Percentiles rank a stretch among this genome's conserved stretches.
Conservation (phyloP, 2,329 filamentous ascomycete species). For the Sporothrix luriei region DNA sequence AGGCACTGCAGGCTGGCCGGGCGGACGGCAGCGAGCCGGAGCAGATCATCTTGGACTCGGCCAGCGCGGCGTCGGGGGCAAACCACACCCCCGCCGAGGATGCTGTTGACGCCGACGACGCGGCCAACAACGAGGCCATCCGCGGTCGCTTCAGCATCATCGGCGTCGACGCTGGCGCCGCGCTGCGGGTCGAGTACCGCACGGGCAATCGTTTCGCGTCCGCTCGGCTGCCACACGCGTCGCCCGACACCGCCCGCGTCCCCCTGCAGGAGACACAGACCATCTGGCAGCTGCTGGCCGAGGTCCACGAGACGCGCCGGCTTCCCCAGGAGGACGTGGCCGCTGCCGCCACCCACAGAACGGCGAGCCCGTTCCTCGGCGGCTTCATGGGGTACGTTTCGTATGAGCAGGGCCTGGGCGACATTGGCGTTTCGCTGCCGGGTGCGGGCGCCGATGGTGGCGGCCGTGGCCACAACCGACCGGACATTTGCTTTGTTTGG, state of each 20-base stretch:
- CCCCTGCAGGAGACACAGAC: conserved; percentile 39
- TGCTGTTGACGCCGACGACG: not conserved
- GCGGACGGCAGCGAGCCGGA: conserved; percentile 41
- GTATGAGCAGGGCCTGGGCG: conserved; percentile 76
- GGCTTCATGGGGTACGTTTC: conserved; percentile 83
- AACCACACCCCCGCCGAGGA: conserved; percentile 27
- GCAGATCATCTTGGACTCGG: conserved; percentile 62
- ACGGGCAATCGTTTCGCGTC: conserved; percentile 51
- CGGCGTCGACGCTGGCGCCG: conserved; percentile 62
- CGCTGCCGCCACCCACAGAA: not conserved
- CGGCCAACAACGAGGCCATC: conserved; percentile 39
- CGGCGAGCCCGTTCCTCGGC: conserved; percentile 67
- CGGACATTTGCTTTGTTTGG: conserved; percentile 77
- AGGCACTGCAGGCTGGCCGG: conserved; percentile 45
- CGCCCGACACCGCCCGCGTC: conserved; percentile 31
- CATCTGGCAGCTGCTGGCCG: conserved; percentile 57
- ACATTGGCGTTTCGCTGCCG: conserved; percentile 52
- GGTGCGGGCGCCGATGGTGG: conserved; percentile 30
- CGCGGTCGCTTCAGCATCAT: conserved; percentile 73
- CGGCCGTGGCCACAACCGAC: conserved; percentile 48
- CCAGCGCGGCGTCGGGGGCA: conserved; percentile 51
- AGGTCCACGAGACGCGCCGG: conserved; percentile 45
- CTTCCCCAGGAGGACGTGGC: not conserved
- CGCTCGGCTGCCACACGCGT: conserved; percentile 36
- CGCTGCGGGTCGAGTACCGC: conserved; percentile 61